Evolutionary conservation across 2,329 filamentous ascomycete species (phyloP).

Genomic region (Xylariales sp.): DNA sequence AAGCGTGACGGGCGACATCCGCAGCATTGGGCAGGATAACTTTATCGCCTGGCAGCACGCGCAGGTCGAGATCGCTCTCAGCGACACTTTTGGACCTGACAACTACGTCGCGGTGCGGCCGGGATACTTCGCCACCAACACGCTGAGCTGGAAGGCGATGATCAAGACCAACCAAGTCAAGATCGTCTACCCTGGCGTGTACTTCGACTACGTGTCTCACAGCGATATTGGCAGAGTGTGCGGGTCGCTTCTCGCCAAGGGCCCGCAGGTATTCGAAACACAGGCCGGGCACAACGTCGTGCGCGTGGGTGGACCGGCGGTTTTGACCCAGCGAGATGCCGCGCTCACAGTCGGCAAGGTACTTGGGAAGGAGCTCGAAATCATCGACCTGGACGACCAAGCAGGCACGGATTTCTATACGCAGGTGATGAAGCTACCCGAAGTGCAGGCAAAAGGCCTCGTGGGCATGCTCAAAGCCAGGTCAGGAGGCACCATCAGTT

Average conservation of each 20-base stretch:
- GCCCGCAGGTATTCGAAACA: conserved; percentile 18
- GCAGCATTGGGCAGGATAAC: conserved; percentile 19
- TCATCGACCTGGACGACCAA: background rate
- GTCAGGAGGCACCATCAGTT: background rate
- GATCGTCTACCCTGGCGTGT: conserved; percentile 21
- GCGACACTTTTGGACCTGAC: conserved; percentile 31
- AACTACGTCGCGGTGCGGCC: conserved; percentile 36
- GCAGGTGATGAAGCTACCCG: background rate
- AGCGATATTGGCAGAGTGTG: conserved; percentile 39
- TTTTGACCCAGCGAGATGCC: conserved; percentile 23
- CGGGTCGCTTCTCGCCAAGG: conserved; percentile 32
- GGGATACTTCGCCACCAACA: conserved; percentile 39
- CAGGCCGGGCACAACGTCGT: conserved; percentile 23
- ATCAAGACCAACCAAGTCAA: conserved; percentile 26
- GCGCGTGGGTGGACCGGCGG: conserved; percentile 30
- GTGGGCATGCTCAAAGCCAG: background rate
- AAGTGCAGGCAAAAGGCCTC: background rate
- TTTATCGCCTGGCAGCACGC: conserved; percentile 36
- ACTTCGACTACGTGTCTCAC: conserved; percentile 34
- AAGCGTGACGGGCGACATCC: conserved; percentile 22
- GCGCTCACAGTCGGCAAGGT: conserved; percentile 22
- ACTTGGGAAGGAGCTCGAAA: conserved; percentile 22
- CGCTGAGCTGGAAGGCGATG: conserved; percentile 19
- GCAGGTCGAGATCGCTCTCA: conserved; percentile 36
- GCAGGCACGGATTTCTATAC: conserved; percentile 4